These are phyloP conservation scores for Monosporozyma aquatica DNA, from an alignment of 805 yeast species.

Conservation along the genomic window DNA sequence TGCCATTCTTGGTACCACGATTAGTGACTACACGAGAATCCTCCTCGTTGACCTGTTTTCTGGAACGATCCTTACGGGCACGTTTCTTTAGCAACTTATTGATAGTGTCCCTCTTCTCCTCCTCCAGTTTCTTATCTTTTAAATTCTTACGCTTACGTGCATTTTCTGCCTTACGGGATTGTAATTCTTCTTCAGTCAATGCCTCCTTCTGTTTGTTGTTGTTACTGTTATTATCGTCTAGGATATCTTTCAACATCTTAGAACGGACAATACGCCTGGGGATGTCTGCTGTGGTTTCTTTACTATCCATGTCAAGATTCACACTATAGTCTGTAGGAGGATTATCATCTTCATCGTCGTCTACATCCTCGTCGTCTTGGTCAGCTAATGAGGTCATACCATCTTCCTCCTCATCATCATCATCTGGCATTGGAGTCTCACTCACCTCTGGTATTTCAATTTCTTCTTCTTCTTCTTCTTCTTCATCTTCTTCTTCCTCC, in stretches of 20 bases:
- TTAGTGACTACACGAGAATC: neutral
- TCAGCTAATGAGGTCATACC: conserved; percentile 10
- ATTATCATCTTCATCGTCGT: conserved; percentile 14
- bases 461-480: conserved; percentile 12
- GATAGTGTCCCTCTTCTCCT: conserved; percentile 85
- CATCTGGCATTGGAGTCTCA: conserved; percentile 3
- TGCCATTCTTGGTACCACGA: conserved; percentile 4
- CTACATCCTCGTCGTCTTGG: conserved; percentile 11
- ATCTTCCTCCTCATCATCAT: conserved; percentile 15
- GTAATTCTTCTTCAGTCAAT: conserved; percentile 77
- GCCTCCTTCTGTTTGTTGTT: conserved; percentile 37
- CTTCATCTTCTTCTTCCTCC: conserved; percentile 15
- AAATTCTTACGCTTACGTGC: conserved; percentile 83
- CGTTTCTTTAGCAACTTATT: conserved; percentile 78
- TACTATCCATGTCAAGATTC: neutral
- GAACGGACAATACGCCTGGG: conserved; percentile 11
- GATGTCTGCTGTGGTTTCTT: conserved; percentile 10
- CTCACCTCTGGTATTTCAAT: conserved; percentile 11
- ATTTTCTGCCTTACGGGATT: conserved; percentile 72
- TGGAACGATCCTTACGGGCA: conserved; percentile 57
- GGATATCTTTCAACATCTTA: conserved; percentile 15
- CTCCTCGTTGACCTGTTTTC: conserved; percentile 11
- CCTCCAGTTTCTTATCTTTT: conserved; percentile 73
- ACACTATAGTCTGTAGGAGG: conserved; percentile 4
- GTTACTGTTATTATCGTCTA: conserved; percentile 5